Base-by-base conservation (phyloP, 768 basidiomycete species). In the Mycena vulgaris region DNA sequence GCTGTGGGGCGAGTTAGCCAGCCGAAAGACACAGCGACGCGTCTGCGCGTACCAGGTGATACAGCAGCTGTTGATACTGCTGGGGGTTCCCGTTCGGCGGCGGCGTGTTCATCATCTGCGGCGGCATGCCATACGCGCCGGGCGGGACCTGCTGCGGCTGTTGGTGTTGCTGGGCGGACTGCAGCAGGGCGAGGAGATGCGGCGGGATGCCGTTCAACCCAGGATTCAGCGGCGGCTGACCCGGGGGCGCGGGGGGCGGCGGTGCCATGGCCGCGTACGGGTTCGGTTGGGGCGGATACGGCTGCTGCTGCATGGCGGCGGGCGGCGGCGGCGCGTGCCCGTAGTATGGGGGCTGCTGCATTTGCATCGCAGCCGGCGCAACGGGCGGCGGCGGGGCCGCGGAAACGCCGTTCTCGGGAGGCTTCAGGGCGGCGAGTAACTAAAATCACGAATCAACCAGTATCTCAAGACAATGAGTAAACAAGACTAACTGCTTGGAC, bases 341-440 rank as follows among this genome's bases (percentile, higher is more conserved):
- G 0, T 77, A 77, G 48, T 76, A 79, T 21, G 76, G 70, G 2
- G 79, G 75, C 19, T 82, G 82, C 79, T 82, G 82, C 79, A 88
- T 83, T 30, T 80, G 80, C 75, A 78, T 76, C 9, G 66, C 64
- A 23, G 78, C 63, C 49, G 75, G 76, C 3, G 66, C 59, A 2
- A 71, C 35, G 5, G 79, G 73, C 14, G 85, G 78, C 28, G 86
- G 72, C 8, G 85, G 78, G 28, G 86, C 76, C 7, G 82, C 77
- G 31, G 83, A 73, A 7, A 79, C 73, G 27, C 82, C 84, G 68
- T 78, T 78, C 68, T 86, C 85, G 13, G 92, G 91, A 67, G 93
- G 92, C 75, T 95, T 95, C 52, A 95, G 81, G 16, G 94, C 94
- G 6, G 93, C 94, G 28, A 95, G 82, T 21, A 95, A 83, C 87